Evolutionary conservation across 148 eudicot genomes (phyloP).

Genomic region (Vaccinium darrowii): DNA sequence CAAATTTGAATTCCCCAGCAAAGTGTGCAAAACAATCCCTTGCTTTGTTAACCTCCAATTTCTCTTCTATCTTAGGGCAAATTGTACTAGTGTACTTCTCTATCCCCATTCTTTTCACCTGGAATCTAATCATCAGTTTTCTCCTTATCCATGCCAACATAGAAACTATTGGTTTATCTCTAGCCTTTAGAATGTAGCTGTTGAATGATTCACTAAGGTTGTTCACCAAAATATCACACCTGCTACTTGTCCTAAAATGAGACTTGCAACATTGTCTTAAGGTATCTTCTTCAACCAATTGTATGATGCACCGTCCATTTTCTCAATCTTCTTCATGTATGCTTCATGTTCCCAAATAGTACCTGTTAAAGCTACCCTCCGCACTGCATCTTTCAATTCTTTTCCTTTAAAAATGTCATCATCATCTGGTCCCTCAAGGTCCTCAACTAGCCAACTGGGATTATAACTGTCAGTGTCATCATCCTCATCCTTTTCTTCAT

Average conservation of each 20-base stretch:
- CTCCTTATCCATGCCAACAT: constrained; percentile 15
- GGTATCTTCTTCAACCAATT: background rate
- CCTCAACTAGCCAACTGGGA: too few relatives aligned
- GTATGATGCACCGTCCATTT: background rate
- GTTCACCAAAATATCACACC: background rate
- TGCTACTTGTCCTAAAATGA: background rate
- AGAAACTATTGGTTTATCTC: background rate
- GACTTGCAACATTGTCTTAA: background rate
- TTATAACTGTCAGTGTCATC: too few relatives aligned
- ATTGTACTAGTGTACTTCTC: background rate
- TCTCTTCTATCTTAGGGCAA: background rate
- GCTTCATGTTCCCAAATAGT: background rate
- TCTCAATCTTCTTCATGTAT: background rate
- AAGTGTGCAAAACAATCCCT: background rate
- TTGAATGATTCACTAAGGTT: constrained; percentile 15
- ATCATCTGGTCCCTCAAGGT: too few relatives aligned
- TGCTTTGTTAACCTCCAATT: background rate
- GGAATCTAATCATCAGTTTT: background rate
- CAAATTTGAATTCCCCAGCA: background rate
- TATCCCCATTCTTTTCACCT: background rate
- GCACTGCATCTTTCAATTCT: background rate
- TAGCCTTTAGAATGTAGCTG: background rate
- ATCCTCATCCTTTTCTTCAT: too few relatives aligned
- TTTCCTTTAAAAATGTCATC: background rate
- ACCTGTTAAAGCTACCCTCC: background rate